Conservation (phyloP, 31 red algal species). For the Bonnemaisonia californica region DNA sequence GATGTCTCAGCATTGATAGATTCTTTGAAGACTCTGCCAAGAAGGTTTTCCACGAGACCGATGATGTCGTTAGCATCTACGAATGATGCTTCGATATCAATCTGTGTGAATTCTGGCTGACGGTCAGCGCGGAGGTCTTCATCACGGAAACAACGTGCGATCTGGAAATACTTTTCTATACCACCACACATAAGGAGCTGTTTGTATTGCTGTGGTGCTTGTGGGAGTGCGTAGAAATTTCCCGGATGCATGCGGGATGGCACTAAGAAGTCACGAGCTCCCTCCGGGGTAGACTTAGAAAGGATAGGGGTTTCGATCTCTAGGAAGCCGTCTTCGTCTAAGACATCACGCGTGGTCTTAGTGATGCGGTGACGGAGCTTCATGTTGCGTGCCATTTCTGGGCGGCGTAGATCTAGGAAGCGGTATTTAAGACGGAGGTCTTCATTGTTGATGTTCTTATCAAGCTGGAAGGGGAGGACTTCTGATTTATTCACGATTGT, state of each 20-base stretch:
- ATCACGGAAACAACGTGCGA: constrained; percentile 62
- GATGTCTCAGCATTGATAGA: background rate
- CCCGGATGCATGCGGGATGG: constrained; percentile 53
- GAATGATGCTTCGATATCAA: constrained; percentile 74
- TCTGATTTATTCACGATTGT: background rate
- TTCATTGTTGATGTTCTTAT: constrained; percentile 31
- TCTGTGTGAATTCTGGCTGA: constrained; percentile 74
- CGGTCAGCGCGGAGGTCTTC: constrained; percentile 68
- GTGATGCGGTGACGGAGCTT: constrained; percentile 27
- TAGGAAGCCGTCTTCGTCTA: constrained; percentile 33
- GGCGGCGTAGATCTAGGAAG: constrained; percentile 52
- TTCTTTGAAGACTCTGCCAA: constrained; percentile 1
- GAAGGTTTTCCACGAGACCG: constrained; percentile 12
- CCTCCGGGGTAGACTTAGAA: constrained; percentile 56
- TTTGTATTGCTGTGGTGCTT: constrained; percentile 65
- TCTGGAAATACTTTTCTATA: constrained; percentile 69
- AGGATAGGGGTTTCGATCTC: constrained; percentile 68
- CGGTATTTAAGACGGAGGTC: constrained; percentile 48
- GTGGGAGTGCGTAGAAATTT: constrained; percentile 58
- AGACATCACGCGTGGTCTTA: constrained; percentile 20
- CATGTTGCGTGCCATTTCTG: constrained; percentile 22
- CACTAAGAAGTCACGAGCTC: constrained; percentile 66
- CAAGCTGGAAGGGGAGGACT: background rate
- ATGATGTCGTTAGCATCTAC: constrained; percentile 42
- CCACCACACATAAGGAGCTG: constrained; percentile 57